A percentile compares a stretch with the other conserved stretches of the same genome.
Evolutionary conservation across 257 asterid species (phyloP).

Genomic region (Penstemon newberryi): DNA sequence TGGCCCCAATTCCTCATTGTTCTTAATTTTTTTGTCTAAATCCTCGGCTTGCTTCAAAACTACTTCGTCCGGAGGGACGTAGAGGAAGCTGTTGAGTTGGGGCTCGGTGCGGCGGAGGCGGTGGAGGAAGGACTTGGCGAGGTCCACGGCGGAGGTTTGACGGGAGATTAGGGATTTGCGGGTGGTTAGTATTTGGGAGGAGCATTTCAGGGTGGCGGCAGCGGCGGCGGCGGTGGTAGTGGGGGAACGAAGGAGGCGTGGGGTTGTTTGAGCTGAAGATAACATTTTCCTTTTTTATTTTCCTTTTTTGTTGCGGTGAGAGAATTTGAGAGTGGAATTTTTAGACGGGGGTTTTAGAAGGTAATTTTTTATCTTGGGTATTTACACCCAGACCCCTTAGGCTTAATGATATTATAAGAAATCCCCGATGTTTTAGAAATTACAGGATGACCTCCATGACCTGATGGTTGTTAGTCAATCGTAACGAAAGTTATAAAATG

Average conservation of each 20-base stretch:
- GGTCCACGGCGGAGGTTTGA: conserved; percentile 68
- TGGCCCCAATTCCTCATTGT: conserved; percentile 66
- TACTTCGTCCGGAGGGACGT: conserved; percentile 56
- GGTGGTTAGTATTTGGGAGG: conserved; percentile 72
- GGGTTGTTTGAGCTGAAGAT: conserved; percentile 61
- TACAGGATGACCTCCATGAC: too few relatives aligned
- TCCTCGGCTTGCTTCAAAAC: conserved; percentile 70
- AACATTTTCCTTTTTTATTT: conserved; percentile 46
- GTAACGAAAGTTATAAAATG: too few relatives aligned
- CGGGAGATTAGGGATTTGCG: conserved; percentile 74
- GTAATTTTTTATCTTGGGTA: too few relatives aligned
- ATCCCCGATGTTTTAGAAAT: too few relatives aligned
- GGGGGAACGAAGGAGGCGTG: conserved; percentile 61
- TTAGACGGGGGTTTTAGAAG: too few relatives aligned
- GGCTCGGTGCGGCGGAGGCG: conserved; percentile 82
- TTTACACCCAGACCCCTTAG: too few relatives aligned
- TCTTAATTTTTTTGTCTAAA: conserved; percentile 59
- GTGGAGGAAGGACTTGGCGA: conserved; percentile 60
- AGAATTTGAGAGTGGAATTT: background rate
- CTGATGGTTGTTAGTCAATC: too few relatives aligned
- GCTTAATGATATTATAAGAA: too few relatives aligned
- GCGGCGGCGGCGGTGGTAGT: conserved; percentile 30
- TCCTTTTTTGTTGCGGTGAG: background rate
- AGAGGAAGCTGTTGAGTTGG: conserved; percentile 75
- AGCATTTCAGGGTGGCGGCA: conserved; percentile 22